Evolutionary conservation across 2,329 filamentous ascomycete species (phyloP).

Genomic region (Scleromitrula shiraiana): DNA sequence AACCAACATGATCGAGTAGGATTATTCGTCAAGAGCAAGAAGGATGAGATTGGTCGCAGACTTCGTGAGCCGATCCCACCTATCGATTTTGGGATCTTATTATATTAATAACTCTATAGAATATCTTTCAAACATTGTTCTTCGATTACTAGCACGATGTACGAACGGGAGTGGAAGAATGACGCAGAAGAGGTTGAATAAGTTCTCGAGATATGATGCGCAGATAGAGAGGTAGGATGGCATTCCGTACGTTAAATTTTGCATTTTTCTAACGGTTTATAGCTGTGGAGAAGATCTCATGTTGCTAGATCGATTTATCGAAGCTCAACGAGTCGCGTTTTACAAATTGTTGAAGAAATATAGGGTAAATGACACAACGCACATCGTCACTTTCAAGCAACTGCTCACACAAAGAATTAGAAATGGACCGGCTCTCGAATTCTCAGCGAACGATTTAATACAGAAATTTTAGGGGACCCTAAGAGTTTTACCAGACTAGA

Average conservation of each 20-base stretch:
- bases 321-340: constrained; percentile 68
- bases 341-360: constrained; percentile 83
- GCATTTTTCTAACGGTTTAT: constrained; percentile 11
- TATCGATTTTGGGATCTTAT: not conserved
- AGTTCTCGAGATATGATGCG: constrained; percentile 25
- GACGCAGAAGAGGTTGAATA: constrained; percentile 23
- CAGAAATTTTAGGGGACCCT: constrained; percentile 55
- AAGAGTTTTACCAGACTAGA: constrained; percentile 67
- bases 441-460: constrained; percentile 57
- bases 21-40: constrained; percentile 72
- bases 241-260: not conserved
- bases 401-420: constrained; percentile 31
- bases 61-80: constrained; percentile 43
- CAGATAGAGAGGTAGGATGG: constrained; percentile 24
- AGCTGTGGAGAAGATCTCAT: constrained; percentile 65
- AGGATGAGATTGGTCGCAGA: constrained; percentile 65
- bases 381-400: not conserved
- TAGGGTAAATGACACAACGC: constrained; percentile 37
- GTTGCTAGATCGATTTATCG: constrained; percentile 62
- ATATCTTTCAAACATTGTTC: constrained; percentile 19
- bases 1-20: constrained; percentile 70
- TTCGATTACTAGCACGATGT: constrained; percentile 22
- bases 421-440: constrained; percentile 74
- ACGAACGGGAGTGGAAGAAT: constrained; percentile 19
- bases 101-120: constrained; percentile 16